Evolutionary conservation across 345 rosid genomes (phyloP).

Genomic region (Aquilaria yunnanensis): DNA sequence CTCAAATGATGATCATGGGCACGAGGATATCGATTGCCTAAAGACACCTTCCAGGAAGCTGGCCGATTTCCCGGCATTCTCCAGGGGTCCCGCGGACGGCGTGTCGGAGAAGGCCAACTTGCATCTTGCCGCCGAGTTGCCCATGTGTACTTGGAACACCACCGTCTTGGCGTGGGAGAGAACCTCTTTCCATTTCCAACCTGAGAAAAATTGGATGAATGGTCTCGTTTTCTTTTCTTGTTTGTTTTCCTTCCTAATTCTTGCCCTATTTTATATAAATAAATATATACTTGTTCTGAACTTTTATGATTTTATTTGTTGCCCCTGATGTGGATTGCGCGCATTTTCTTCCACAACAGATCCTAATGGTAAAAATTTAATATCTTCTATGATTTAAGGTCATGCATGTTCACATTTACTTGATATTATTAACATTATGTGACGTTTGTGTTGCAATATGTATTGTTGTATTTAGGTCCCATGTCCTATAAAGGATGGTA

Average conservation of each 20-base stretch:
- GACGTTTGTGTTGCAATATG: not conserved
- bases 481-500: slow-evolving; percentile 89
- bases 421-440: not conserved
- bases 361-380: slow-evolving; percentile 58
- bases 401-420: no score
- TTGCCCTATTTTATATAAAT: not conserved
- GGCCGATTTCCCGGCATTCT: slow-evolving; percentile 6
- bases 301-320: not conserved
- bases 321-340: slow-evolving; percentile 17
- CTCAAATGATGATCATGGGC: slow-evolving; percentile 8
- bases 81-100: slow-evolving; percentile 47
- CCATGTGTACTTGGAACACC: slow-evolving; percentile 61
- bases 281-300: no score
- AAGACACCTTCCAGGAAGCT: not conserved
- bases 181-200: slow-evolving; percentile 84
- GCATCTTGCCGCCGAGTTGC: slow-evolving; percentile 8
- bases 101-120: slow-evolving; percentile 67
- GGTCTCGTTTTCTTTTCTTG: slow-evolving; percentile 26
- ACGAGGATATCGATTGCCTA: not conserved
- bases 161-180: slow-evolving; percentile 81
- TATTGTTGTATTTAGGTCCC: slow-evolving; percentile 44
- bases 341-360: slow-evolving; percentile 34
- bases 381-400: no score
- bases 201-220: slow-evolving; percentile 89
- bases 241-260: not conserved